Base-by-base conservation (phyloP, 768 basidiomycete genomes). In the Termitomyces sp. region DNA sequence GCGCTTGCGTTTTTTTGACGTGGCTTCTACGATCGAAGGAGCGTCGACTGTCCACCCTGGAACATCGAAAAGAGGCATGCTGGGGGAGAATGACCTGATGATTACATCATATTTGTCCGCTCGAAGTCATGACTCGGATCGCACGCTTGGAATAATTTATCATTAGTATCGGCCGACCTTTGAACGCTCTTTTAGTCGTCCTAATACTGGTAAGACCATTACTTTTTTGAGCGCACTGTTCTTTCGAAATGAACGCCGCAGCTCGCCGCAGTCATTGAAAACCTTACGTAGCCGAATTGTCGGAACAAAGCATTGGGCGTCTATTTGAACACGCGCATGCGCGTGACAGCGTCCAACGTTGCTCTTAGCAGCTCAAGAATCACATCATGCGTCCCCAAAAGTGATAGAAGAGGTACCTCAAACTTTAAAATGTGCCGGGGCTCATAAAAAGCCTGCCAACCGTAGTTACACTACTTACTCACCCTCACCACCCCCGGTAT, bases 1-100 rank as follows among this genome's bases (percentile, higher is more conserved):
- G 37, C 80, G 77, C 67, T 85, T 83, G 46, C 84, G 82, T 62
- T 85, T 89, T 67, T 79, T 85, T 18, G 79, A 80, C 3, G 69
- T 60, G 6, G 71, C 65, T 45, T 75, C 71, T 33, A 72, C 58
- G 47, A 82, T 69, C 6, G 81, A 79, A 8, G 66, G 70, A 22
- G 75, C 68, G 39, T 77, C 70, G 15, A 89, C 72, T 33, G 81
- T 77, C 88, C 88, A 90, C 18, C 88, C 88, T 4, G 87, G 83
- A 20, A 89, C 83, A 45, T 86, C 75, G 70, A 90, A 89, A 62
- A 83, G 73, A 58, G 78, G 67, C 79, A 81, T 81, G 20, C 22
- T 59, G n/a, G 13, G 47, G 34, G 58, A 39, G 31, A 47, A 20
- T 13, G 12, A 9, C 6, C 20, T 12, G 34, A 30, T 59, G 58